Evolutionary conservation across 768 basidiomycete species (phyloP).

Genomic region (Coprinopsis strossmayeri): DNA sequence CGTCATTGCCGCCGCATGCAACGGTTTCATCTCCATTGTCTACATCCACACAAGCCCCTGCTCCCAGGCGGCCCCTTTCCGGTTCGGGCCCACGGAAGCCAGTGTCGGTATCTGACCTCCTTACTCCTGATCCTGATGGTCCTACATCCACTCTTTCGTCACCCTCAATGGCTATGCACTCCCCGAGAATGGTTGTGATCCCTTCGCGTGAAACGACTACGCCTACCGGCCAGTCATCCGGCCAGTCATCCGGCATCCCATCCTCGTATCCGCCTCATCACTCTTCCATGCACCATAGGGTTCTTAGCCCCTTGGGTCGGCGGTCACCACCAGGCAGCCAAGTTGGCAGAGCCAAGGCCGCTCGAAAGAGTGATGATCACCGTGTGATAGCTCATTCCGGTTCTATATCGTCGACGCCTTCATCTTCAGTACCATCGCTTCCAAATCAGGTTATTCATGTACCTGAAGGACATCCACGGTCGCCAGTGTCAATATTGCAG

Average conservation of each 20-base stretch:
- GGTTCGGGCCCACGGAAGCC: conserved; percentile 19
- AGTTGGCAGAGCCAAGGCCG: conserved; percentile 38
- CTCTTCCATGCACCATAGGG: conserved; percentile 17
- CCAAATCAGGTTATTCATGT: not conserved
- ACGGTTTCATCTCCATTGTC: conserved; percentile 6
- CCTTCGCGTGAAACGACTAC: not conserved
- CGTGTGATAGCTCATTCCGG: conserved; percentile 4
- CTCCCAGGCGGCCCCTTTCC: conserved; percentile 20
- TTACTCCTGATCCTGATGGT: conserved; percentile 15
- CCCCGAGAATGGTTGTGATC: conserved; percentile 3
- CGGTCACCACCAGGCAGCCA: conserved; percentile 47
- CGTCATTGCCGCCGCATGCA: conserved; percentile 7
- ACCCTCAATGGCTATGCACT: not conserved
- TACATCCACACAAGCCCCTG: conserved; percentile 13
- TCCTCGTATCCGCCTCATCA: conserved; percentile 6
- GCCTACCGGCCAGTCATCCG: not conserved
- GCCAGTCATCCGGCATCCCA: not conserved
- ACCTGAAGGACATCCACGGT: not conserved
- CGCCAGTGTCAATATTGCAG: not conserved
- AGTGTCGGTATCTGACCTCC: conserved; percentile 22
- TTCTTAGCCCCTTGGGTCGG: conserved; percentile 27
- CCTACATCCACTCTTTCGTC: not conserved
- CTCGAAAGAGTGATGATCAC: conserved; percentile 36
- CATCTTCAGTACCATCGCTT: not conserved
- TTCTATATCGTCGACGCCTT: not conserved